These are phyloP conservation scores for Nakazawaea peltata DNA, from an alignment of 805 yeast genomes.

Conservation along the genomic window DNA sequence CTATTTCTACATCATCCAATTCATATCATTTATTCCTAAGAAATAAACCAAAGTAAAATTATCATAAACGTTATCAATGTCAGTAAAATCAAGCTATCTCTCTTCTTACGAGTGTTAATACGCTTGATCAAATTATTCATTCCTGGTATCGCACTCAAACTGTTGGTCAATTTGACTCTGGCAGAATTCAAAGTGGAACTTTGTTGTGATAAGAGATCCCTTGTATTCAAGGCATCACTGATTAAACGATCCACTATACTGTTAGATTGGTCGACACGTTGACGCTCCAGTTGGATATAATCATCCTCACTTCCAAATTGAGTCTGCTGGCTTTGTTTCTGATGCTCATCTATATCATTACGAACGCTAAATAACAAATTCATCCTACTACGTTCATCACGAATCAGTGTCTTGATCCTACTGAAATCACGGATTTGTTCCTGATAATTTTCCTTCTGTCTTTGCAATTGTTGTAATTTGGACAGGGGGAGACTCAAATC, in stretches of 20 bases:
- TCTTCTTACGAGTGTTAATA: conserved; percentile 81
- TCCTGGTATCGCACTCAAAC: conserved; percentile 75
- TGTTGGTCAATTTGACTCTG: conserved; percentile 50
- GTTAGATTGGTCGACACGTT: conserved; percentile 66
- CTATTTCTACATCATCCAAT: too few relatives aligned
- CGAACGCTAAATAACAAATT: conserved; percentile 72
- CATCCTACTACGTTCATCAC: conserved; percentile 69
- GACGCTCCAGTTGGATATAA: conserved; percentile 72
- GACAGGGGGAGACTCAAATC: conserved; percentile 57
- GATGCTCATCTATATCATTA: conserved; percentile 66
- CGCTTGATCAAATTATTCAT: conserved; percentile 64
- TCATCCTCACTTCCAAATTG: conserved; percentile 39
- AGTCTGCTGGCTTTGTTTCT: conserved; percentile 19
- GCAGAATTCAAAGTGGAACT: conserved; percentile 55
- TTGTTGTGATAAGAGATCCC: conserved; percentile 78
- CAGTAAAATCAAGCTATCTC: conserved; percentile 83
- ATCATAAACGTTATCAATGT: conserved; percentile 66
- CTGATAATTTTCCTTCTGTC: conserved; percentile 69
- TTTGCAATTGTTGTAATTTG: conserved; percentile 69
- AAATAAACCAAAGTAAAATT: conserved; percentile 40
- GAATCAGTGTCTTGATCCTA: conserved; percentile 48
- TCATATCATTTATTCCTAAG: too few relatives aligned
- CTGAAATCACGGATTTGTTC: conserved; percentile 62
- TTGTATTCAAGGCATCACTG: conserved; percentile 79
- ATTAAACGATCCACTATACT: conserved; percentile 71